Conservation (phyloP, 1,284 basidiomycete species). For the Mycena sp. region DNA sequence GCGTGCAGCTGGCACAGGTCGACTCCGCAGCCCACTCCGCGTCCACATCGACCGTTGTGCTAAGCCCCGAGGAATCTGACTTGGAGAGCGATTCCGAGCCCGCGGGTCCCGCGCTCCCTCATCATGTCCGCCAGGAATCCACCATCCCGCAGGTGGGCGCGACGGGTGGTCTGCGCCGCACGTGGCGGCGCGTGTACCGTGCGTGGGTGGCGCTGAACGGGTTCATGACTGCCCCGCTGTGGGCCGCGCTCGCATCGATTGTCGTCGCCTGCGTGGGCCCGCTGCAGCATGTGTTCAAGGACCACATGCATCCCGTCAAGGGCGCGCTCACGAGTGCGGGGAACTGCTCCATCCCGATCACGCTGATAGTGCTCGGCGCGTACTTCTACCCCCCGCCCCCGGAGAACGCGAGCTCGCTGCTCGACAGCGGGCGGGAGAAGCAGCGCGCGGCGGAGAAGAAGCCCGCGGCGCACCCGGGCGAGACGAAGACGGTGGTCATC, state of each 20-base stretch:
- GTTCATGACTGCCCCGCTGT: slow-evolving; percentile 91
- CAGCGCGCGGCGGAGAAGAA: slow-evolving; percentile 29
- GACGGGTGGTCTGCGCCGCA: slow-evolving; percentile 42
- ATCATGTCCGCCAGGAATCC: too few species aligned
- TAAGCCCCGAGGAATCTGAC: slow-evolving; percentile 32
- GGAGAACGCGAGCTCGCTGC: slow-evolving; percentile 14
- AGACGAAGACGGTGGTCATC: slow-evolving; percentile 84
- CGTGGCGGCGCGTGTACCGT: slow-evolving; percentile 41
- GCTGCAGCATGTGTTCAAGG: slow-evolving; percentile 74
- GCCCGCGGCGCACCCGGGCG: slow-evolving; percentile 57
- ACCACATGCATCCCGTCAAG: slow-evolving; percentile 73
- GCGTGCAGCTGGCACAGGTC: slow-evolving; percentile 41
- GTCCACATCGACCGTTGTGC: slow-evolving; percentile 19
- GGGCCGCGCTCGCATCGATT: slow-evolving; percentile 83
- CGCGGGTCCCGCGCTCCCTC: slow-evolving; percentile 25
- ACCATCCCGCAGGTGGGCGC: too few species aligned
- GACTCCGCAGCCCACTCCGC: slow-evolving; percentile 31
- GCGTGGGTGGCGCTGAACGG: slow-evolving; percentile 60
- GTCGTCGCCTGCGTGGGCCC: slow-evolving; percentile 84
- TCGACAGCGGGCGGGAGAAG: slow-evolving; percentile 29
- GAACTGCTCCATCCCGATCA: slow-evolving; percentile 88
- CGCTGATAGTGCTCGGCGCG: slow-evolving; percentile 91
- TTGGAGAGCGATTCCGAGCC: slow-evolving; percentile 34
- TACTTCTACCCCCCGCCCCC: slow-evolving; percentile 74
- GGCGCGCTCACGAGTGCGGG: slow-evolving; percentile 79